phyloP scores from a whole-genome alignment of 768 basidiomycete genomes.

The Mycena rebaudengoi region DNA sequence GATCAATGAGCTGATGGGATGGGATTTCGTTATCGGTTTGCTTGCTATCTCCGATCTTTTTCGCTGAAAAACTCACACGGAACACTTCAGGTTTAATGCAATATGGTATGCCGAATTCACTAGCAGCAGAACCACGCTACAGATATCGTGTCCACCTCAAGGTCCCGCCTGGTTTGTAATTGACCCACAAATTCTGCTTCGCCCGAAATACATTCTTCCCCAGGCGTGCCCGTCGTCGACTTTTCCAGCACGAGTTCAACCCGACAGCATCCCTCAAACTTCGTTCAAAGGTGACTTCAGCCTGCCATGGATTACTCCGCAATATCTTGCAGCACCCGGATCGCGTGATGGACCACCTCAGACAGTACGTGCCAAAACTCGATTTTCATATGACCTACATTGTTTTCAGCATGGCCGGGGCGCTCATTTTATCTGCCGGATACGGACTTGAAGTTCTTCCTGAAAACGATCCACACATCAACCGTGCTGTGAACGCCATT shows the following conservation, averaged over 20 bases:
- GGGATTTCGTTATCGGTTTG: no score
- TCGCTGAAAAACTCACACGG: no score
- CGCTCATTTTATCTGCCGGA: conserved; percentile 31
- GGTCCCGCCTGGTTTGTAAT: no score
- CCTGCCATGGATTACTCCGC: conserved; percentile 31
- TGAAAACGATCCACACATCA: conserved; percentile 35
- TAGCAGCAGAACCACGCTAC: conserved; percentile 27
- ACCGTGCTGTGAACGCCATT: conserved; percentile 32
- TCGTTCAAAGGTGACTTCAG: conserved; percentile 29
- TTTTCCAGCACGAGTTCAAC: conserved; percentile 34
- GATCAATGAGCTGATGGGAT: no score
- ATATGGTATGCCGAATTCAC: conserved; percentile 19
- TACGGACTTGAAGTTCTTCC: conserved; percentile 36
- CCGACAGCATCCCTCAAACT: conserved; percentile 24
- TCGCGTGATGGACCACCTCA: conserved; percentile 33
- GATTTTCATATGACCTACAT: not conserved
- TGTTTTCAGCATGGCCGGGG: conserved; percentile 31
- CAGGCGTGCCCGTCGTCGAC: conserved; percentile 33
- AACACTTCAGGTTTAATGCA: conserved; percentile 22
- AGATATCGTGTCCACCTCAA: conserved; percentile 27
- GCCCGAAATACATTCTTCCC: no score
- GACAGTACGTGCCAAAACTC: conserved; percentile 30
- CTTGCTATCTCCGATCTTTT: no score
- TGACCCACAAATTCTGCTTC: not conserved
- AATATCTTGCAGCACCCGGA: conserved; percentile 32